These are phyloP conservation scores for Fomitopsis pulvina DNA, from an alignment of 768 basidiomycete genomes.

Conservation along the genomic window DNA sequence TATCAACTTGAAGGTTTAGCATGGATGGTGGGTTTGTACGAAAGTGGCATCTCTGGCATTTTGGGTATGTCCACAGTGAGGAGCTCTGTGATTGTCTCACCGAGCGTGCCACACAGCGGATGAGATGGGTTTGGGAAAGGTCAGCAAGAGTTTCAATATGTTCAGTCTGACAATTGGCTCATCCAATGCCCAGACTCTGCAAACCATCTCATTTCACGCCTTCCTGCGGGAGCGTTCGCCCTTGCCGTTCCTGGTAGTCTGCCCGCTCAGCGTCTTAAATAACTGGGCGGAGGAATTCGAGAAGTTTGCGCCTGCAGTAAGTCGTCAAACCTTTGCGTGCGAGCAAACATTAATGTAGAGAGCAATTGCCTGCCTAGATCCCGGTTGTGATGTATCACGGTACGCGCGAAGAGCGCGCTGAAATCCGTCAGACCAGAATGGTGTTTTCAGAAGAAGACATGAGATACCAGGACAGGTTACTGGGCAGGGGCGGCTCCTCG, in stretches of 20 bases:
- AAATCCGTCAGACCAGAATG: slow-evolving; percentile 64
- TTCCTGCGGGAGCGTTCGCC: slow-evolving; percentile 73
- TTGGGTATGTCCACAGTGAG: slow-evolving; percentile 39
- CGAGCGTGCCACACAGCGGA: slow-evolving; percentile 49
- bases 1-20: slow-evolving; percentile 94
- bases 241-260: slow-evolving; percentile 82
- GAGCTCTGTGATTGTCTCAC: background rate
- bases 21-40: slow-evolving; percentile 88
- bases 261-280: slow-evolving; percentile 88
- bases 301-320: slow-evolving; percentile 75
- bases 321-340: slow-evolving; percentile 15
- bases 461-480: slow-evolving; percentile 18
- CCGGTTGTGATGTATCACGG: slow-evolving; percentile 93
- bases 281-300: slow-evolving; percentile 86
- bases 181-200: slow-evolving; percentile 61
- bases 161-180: background rate
- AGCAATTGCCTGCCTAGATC: slow-evolving; percentile 39
- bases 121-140: slow-evolving; percentile 93
- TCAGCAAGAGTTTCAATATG: slow-evolving; percentile 19
- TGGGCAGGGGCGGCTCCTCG: background rate
- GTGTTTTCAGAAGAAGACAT: slow-evolving; percentile 21
- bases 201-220: slow-evolving; percentile 91
- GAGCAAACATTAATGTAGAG: background rate
- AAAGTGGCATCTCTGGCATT: slow-evolving; percentile 81
- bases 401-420: slow-evolving; percentile 69